Evolutionary conservation across 2,329 filamentous ascomycete genomes (phyloP), one percentile per base, ranked within the genome.

Genomic region (Ramularia endophylla): DNA sequence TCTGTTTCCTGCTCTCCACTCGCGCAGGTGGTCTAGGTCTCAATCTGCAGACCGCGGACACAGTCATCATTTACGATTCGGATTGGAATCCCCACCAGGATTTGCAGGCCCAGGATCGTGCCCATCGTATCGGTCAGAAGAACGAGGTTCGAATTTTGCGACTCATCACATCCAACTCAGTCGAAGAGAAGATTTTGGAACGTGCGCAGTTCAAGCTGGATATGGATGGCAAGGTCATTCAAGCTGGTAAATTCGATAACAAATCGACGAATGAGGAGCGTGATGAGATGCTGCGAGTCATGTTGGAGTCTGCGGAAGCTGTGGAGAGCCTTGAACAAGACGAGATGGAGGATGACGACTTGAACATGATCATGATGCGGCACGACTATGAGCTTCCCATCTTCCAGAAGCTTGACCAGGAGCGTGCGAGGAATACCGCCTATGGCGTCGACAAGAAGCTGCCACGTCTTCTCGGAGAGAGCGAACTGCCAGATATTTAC

Each of bases 11-110:
- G 65, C 78, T 98, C n/a, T 98, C 92, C 3, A 98, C 92, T 17
- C 90, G 92, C 73, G 92, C 92, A 48, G 92, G 92, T 82, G 92
- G 92, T 78, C 77, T 98, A 8, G 92, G 92, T 75, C 77, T 98
- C 53, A 98, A 98, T 60, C 66, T 98, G 64, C 92, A 98, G 67
- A 95, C 90, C 33, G 92, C 92, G 30, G 92, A 98, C 66, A 98
- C 92, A 1, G 92, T 98, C 70, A 95, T 98, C 66, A 98, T 98
- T 60, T 98, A 95, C 68, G 92, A 98, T 62, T 98, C 92, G 0
- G 92, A 98, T 70, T 98, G 92, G 92, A 98, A 98, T 66, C 92
- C 92, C 62, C 90, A 97, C 63, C 92, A 98, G 66, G 92, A 98
- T 85, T 73, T 98, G 66, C 92, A 98, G 66, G 92, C 92, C 11